phyloP scores from a whole-genome alignment of 352 stramenopile species.

The Aphanomyces stellatus region DNA sequence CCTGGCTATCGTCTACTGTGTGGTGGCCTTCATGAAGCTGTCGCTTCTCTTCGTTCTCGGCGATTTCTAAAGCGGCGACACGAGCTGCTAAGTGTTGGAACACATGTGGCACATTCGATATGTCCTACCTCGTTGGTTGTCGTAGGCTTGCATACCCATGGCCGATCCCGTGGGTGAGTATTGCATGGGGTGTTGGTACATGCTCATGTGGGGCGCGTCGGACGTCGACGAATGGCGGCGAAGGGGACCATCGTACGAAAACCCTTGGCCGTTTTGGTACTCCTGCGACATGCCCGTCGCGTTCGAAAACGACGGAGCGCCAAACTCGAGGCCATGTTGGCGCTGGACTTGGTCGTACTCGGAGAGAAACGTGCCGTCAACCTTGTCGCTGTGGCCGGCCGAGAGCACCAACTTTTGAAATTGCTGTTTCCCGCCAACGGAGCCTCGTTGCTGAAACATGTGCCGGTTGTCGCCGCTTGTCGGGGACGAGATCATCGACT shows the following conservation, averaged over 20 bases:
- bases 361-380: conserved; percentile 5
- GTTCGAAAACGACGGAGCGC: not conserved
- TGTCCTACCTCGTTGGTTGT: conserved; percentile 11
- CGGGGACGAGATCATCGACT: conserved; percentile 9
- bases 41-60: not conserved
- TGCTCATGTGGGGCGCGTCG: conserved; percentile 8
- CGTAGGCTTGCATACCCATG: not conserved
- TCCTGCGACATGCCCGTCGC: not conserved
- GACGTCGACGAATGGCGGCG: conserved; percentile 10
- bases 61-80: not conserved
- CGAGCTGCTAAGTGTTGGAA: not conserved
- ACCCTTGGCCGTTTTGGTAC: not conserved
- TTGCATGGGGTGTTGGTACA: conserved; percentile 11
- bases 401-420: conserved; percentile 16
- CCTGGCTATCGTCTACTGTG: not conserved
- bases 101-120: not conserved
- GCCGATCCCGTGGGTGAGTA: not conserved
- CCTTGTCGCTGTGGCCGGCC: not conserved
- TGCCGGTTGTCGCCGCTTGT: not conserved
- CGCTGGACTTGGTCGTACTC: conserved; percentile 9
- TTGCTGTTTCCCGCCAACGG: too few species aligned
- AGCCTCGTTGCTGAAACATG: conserved; percentile 13
- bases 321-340: conserved; percentile 3
- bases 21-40: not conserved
- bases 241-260: conserved; percentile 8